Evolutionary conservation across 176 grass and related monocot species (phyloP).

Genomic region (Rhynchospora pubera): DNA sequence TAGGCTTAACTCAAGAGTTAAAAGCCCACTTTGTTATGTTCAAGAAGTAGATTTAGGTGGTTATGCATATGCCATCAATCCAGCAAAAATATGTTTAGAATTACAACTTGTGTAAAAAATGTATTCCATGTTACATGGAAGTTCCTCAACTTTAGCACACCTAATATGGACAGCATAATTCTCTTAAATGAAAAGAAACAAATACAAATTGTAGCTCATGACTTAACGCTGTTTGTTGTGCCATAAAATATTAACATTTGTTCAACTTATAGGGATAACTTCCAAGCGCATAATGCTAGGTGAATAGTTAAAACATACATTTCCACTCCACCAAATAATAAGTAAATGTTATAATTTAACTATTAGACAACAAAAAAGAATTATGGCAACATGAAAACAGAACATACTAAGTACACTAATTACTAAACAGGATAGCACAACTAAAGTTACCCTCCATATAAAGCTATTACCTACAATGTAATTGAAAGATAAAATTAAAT

Average conservation of each 20-base stretch:
- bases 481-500: background rate
- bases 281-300: background rate
- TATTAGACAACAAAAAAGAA: background rate
- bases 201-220: background rate
- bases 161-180: background rate
- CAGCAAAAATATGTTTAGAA: background rate
- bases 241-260: background rate
- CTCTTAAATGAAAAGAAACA: background rate
- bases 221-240: background rate
- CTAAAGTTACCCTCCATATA: background rate
- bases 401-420: background rate
- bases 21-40: background rate
- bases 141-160: background rate
- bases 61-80: background rate
- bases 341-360: background rate
- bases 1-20: background rate
- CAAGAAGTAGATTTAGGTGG: background rate
- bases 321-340: background rate
- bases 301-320: background rate
- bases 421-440: background rate
- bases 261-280: background rate
- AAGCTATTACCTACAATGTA: background rate
- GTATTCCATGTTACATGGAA: background rate
- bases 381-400: background rate
- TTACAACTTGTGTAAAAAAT: background rate